Evolutionary conservation across 805 yeast genomes (phyloP).

Genomic region (Candida loeiensis): DNA sequence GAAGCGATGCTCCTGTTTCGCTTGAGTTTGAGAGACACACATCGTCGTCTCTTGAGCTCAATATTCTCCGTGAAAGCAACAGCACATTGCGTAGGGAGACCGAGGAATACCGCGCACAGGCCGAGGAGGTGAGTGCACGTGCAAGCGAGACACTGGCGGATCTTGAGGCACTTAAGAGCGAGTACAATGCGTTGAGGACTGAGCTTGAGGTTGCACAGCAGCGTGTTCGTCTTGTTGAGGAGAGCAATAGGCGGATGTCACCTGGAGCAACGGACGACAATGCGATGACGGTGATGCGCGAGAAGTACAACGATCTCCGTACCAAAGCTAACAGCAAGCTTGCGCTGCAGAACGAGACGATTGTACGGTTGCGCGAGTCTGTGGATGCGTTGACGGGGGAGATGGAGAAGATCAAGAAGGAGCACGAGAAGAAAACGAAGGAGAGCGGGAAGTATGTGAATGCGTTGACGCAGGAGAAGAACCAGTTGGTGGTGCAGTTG

Average conservation of each 20-base stretch:
- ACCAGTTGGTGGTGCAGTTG: constrained; percentile 11
- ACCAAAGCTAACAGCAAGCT: constrained; percentile 24
- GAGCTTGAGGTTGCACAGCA: constrained; percentile 47
- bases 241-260: constrained; percentile 59
- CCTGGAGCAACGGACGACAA: constrained; percentile 40
- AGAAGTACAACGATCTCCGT: constrained; percentile 29
- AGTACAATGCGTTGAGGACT: constrained; percentile 34
- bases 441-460: constrained; percentile 4
- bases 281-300: constrained; percentile 23
- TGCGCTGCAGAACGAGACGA: constrained; percentile 22
- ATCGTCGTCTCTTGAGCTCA: constrained; percentile 34
- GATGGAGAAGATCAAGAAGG: constrained; percentile 13
- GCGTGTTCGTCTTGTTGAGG: constrained; percentile 43
- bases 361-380: constrained; percentile 23
- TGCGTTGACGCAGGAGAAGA: constrained; percentile 15
- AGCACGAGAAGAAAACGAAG: constrained; percentile 10
- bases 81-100: constrained; percentile 56
- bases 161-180: constrained; percentile 45
- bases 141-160: constrained; percentile 27
- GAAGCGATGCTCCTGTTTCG: background rate
- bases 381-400: constrained; percentile 22
- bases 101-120: constrained; percentile 16
- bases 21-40: constrained; percentile 17
- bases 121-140: constrained; percentile 38
- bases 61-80: constrained; percentile 65